These are phyloP conservation scores for Thermomucor indicae-seudaticae DNA, from an alignment of 371 early-diverging fungal genomes.

Conservation along the genomic window DNA sequence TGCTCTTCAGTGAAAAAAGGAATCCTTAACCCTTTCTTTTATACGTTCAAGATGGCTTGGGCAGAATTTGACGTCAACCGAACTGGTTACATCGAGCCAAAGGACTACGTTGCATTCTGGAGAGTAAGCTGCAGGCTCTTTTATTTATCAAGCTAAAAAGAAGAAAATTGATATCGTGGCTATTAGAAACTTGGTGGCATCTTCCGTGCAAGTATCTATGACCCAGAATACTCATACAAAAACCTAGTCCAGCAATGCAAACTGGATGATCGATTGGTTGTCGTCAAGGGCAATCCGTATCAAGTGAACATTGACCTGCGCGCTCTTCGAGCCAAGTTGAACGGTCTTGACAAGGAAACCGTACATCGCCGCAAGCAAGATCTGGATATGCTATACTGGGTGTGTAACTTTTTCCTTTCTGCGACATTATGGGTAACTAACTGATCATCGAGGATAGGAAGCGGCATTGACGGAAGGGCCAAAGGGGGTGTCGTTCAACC, in stretches of 20 bases:
- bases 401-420: slow-evolving; percentile 9
- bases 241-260: slow-evolving; percentile 20
- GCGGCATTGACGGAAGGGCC: slow-evolving; percentile 29
- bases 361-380: slow-evolving; percentile 31
- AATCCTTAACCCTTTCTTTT: slow-evolving; percentile 18
- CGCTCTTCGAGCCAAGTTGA: slow-evolving; percentile 19
- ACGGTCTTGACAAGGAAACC: slow-evolving; percentile 25
- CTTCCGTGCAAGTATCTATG: slow-evolving; percentile 35
- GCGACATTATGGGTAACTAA: not conserved
- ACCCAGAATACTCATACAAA: slow-evolving; percentile 31
- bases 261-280: slow-evolving; percentile 1
- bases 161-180: not conserved
- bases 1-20: not conserved
- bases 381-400: slow-evolving; percentile 44
- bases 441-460: slow-evolving; percentile 17
- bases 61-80: slow-evolving; percentile 51
- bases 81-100: slow-evolving; percentile 49
- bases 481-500: slow-evolving; percentile 55
- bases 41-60: slow-evolving; percentile 57
- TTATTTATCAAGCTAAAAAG: not conserved
- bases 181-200: slow-evolving; percentile 33
- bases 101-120: slow-evolving; percentile 49
- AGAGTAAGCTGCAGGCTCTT: slow-evolving; percentile 15
- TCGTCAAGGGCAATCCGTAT: slow-evolving; percentile 15
- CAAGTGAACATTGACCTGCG: slow-evolving; percentile 20